Evolutionary conservation across 2,329 filamentous ascomycete species (phyloP).

Genomic region (Calonectria pteridis): DNA sequence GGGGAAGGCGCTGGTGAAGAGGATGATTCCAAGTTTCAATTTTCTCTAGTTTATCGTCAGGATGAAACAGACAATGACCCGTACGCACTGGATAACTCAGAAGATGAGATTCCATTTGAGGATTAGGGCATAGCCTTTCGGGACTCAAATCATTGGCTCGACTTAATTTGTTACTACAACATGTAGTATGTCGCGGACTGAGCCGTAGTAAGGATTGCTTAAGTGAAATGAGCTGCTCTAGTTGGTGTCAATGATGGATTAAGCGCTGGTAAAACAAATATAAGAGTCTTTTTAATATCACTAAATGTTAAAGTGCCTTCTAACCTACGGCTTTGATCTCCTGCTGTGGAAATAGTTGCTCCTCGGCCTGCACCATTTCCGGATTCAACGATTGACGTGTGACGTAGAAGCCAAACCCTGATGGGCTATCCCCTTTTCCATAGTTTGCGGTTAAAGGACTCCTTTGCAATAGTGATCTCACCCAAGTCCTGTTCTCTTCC

Average conservation of each 20-base stretch:
- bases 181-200: too few relatives aligned
- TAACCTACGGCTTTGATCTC: not conserved
- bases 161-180: too few relatives aligned
- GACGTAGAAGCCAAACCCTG: conserved; percentile 29
- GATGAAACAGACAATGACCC: not conserved
- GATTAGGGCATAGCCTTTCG: too few relatives aligned
- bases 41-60: not conserved
- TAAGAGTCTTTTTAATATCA: not conserved
- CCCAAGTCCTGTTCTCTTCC: not conserved
- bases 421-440: conserved; percentile 20
- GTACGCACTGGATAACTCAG: not conserved
- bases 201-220: too few relatives aligned
- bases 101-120: not conserved
- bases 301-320: not conserved
- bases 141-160: too few relatives aligned
- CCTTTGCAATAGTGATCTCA: conserved; percentile 7
- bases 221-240: too few relatives aligned
- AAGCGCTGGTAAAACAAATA: not conserved
- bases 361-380: conserved; percentile 11
- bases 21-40: not conserved
- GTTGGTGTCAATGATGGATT: too few relatives aligned
- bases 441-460: conserved; percentile 26
- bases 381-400: conserved; percentile 21
- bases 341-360: conserved; percentile 19
- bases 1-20: not conserved